A percentile compares a stretch with the other conserved stretches of the same genome.
These are phyloP conservation scores for Backusella circina DNA, from an alignment of 192 early-diverging fungal species.

Conservation along the genomic window DNA sequence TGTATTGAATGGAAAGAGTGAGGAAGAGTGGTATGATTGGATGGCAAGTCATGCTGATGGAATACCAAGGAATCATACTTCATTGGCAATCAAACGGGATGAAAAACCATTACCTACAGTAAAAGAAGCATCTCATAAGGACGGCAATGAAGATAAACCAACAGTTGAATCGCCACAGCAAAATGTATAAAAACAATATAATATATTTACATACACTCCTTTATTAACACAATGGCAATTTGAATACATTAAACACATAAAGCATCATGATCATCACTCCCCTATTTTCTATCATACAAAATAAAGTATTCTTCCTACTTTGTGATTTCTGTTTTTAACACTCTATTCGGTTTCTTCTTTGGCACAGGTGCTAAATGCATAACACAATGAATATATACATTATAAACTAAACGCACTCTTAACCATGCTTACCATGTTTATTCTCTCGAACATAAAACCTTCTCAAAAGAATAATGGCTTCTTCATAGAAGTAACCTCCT, in stretches of 20 bases:
- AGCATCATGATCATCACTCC: neutral
- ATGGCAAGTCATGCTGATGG: conserved; percentile 29
- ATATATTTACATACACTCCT: neutral
- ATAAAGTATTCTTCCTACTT: neutral
- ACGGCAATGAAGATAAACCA: neutral
- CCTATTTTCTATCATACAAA: neutral
- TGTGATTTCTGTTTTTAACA: conserved; percentile 66
- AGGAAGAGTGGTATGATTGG: conserved; percentile 74
- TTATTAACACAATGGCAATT: neutral
- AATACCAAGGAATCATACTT: conserved; percentile 16
- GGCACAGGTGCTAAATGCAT: conserved; percentile 74
- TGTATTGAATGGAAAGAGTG: conserved; percentile 72
- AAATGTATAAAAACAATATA: neutral
- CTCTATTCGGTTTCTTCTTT: conserved; percentile 80
- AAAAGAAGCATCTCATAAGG: neutral
- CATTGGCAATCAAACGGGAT: neutral
- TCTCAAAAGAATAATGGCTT: conserved; percentile 84
- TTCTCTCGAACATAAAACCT: conserved; percentile 96
- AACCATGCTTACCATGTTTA: conserved; percentile 56
- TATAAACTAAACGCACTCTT: neutral
- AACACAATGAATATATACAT: neutral
- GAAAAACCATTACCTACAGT: neutral
- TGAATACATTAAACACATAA: neutral
- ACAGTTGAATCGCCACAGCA: neutral
- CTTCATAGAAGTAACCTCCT: conserved; percentile 69